phyloP scores from a whole-genome alignment of 345 rosid species.

The Rubroshorea leprosula region DNA sequence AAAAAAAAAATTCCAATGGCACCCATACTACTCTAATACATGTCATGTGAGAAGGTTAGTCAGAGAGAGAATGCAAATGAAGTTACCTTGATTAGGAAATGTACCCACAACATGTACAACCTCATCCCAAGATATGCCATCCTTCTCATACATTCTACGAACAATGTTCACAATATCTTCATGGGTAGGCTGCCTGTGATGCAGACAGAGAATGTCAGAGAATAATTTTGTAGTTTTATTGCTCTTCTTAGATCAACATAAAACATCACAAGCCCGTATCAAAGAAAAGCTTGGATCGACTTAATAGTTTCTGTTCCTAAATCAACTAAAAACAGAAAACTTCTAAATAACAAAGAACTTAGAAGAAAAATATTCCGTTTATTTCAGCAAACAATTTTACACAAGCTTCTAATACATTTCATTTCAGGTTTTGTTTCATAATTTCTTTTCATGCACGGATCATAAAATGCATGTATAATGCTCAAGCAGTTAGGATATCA shows the following conservation, averaged over 20 bases:
- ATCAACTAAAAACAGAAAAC: too few relatives aligned
- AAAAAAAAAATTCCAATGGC: too few relatives aligned
- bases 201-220: slow-evolving; percentile 16
- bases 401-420: too few relatives aligned
- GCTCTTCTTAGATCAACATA: neutral
- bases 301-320: too few relatives aligned
- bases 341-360: too few relatives aligned
- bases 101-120: slow-evolving; percentile 57
- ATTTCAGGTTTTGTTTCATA: too few relatives aligned
- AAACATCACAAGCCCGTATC: neutral
- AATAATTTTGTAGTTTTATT: slow-evolving; percentile 14
- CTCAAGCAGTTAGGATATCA: too few relatives aligned
- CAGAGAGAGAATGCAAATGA: neutral
- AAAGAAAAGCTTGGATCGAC: too few relatives aligned
- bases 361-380: too few relatives aligned
- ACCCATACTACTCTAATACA: neutral
- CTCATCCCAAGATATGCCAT: slow-evolving; percentile 64
- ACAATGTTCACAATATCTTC: slow-evolving; percentile 88
- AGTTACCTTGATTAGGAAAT: slow-evolving; percentile 87
- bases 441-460: too few relatives aligned
- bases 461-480: too few relatives aligned
- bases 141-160: slow-evolving; percentile 80
- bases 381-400: too few relatives aligned
- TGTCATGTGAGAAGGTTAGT: neutral
- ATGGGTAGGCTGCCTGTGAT: slow-evolving; percentile 78